These are phyloP conservation scores for Lathyrus aphaca DNA, from an alignment of 306 rosid species.

Conservation along the genomic window DNA sequence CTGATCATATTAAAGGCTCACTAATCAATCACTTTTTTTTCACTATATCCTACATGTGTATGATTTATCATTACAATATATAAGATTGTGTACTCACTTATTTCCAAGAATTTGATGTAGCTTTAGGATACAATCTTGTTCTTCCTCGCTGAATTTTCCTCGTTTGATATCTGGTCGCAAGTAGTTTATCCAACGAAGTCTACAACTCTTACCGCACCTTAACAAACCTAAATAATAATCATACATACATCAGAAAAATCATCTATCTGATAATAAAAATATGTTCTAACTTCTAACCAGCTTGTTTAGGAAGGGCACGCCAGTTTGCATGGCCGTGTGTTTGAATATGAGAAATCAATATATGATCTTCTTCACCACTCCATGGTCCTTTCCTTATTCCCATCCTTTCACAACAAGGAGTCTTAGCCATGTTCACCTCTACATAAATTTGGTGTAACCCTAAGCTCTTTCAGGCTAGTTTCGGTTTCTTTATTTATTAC, in stretches of 20 bases:
- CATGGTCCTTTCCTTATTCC: constrained; percentile 96
- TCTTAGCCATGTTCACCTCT: constrained; percentile 57
- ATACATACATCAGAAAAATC: constrained; percentile 1
- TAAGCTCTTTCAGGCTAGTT: constrained; percentile 34
- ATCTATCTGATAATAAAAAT: not conserved
- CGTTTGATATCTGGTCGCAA: constrained; percentile 87
- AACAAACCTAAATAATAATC: constrained; percentile 60
- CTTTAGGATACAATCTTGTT: constrained; percentile 67
- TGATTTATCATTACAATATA: too few relatives aligned
- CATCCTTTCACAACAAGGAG: constrained; percentile 90
- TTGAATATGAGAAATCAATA: constrained; percentile 60
- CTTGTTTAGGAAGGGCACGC: constrained; percentile 98
- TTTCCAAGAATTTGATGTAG: constrained; percentile 81
- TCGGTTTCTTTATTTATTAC: too few relatives aligned
- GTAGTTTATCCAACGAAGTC: constrained; percentile 94
- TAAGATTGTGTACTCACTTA: constrained; percentile 47
- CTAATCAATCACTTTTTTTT: not conserved
- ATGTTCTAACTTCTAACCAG: constrained; percentile 63
- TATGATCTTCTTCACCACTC: constrained; percentile 83
- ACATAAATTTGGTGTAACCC: not conserved
- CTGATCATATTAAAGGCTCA: constrained; percentile 42
- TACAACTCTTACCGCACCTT: constrained; percentile 97
- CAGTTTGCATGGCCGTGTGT: constrained; percentile 79
- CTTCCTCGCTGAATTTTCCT: constrained; percentile 84
- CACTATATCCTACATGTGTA: not conserved